phyloP scores from a whole-genome alignment of 2,329 filamentous ascomycete species.

The Dactylellina sp. region DNA sequence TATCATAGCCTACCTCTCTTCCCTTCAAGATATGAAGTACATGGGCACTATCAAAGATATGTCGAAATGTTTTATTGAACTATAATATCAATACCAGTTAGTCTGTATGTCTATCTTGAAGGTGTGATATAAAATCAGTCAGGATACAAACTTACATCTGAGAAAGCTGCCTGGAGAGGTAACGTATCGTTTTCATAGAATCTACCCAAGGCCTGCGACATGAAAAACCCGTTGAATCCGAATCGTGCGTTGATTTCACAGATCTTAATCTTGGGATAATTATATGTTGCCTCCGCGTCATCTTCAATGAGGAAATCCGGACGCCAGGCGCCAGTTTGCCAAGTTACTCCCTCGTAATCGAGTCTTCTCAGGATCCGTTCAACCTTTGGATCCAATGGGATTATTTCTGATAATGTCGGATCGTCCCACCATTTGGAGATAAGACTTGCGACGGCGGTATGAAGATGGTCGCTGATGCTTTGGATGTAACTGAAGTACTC shows the following conservation, averaged over 20 bases:
- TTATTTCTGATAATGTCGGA: conserved; percentile 20
- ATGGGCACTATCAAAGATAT: conserved; percentile 61
- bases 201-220: background rate
- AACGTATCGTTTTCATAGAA: conserved; percentile 18
- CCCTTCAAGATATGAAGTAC: conserved; percentile 64
- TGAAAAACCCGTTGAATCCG: conserved; percentile 63
- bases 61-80: conserved; percentile 62
- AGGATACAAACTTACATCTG: conserved; percentile 19
- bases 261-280: conserved; percentile 60
- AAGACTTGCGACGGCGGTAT: conserved; percentile 62
- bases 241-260: conserved; percentile 66
- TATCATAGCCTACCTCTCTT: conserved; percentile 64
- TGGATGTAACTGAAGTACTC: conserved; percentile 62
- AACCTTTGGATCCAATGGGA: conserved; percentile 57
- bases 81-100: conserved; percentile 60
- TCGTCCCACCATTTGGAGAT: conserved; percentile 64
- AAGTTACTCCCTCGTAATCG: conserved; percentile 50
- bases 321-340: conserved; percentile 61
- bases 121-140: conserved; percentile 55
- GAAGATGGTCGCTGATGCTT: conserved; percentile 62
- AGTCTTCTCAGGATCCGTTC: conserved; percentile 56
- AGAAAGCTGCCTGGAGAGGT: conserved; percentile 24
- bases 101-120: conserved; percentile 12
- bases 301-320: conserved; percentile 64
- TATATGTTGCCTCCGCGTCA: conserved; percentile 56